Base-by-base conservation (phyloP, 2,329 filamentous ascomycete genomes). In the Penicillium concentricum region DNA sequence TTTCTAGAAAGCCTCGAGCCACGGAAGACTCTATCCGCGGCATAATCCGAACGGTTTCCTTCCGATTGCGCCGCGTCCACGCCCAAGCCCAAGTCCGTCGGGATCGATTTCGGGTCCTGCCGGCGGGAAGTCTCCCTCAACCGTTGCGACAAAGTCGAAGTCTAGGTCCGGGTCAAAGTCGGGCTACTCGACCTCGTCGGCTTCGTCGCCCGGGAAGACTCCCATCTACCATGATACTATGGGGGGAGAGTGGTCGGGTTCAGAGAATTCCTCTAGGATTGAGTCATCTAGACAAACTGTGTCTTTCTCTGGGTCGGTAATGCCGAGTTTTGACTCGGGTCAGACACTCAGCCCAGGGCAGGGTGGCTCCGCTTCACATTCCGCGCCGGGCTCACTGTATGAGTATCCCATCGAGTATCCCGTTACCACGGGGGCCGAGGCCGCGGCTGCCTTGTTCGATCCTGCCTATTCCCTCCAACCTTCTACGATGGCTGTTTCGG, bases 1-100 rank as follows among this genome's bases (percentile, higher is more conserved):
- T 51, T 61, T 54, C 59, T 67, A 67, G 64, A 67, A 67, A 64
- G 54, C 61, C 53, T 52, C 61, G 48, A 63, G 34, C 20, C 18
- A 64, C 50, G 61, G 47, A 45, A 65, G 64, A 61, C 57, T 65
- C 35, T 59, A 63, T 45, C 60, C 62, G 18, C 62, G 63, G 41
- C 60, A 58, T 16, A 63, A 60, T 28, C 51, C 63, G 28, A 53
- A 49, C 57, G 60, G 60, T 34, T 67, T 65, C 56, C 61, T 61
- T 37, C 63, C 64, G 34, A 67, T 67, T 37, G 64, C 64, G 22
- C 64, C 64, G 20, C 58, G 64, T 35, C 64, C 62, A 2, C 44
- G 43, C 12, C 51, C 43, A 7, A 22, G 12, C 18, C 26, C 34
- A 8, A 35, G 26, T 34, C 37, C 38, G 13, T 37, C 52, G n/a